Percentiles rank a stretch among this genome's conserved stretches.
phyloP scores from a whole-genome alignment of 495 filamentous ascomycete genomes.

The Penicillium coprophilum region DNA sequence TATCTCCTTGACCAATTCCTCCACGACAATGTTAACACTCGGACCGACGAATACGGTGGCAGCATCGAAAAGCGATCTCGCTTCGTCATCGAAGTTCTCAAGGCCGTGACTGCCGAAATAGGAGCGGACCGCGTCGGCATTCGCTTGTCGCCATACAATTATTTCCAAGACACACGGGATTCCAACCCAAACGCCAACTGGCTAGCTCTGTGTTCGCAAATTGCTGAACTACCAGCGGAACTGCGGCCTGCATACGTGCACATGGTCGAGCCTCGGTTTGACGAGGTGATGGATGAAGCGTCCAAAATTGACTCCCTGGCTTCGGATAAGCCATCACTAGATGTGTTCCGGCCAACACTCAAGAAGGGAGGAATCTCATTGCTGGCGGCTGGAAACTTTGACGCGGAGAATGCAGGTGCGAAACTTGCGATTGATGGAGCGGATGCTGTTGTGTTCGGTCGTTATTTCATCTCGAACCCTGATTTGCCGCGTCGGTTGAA shows the following conservation, averaged over 20 bases:
- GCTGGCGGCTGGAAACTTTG: constrained; percentile 36
- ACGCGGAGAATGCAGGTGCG: constrained; percentile 23
- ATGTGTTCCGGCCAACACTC: constrained; percentile 28
- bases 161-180: constrained; percentile 46
- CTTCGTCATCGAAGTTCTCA: constrained; percentile 47
- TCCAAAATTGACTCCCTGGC: constrained; percentile 39
- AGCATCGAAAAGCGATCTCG: constrained; percentile 50
- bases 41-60: constrained; percentile 54
- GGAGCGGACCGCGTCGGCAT: constrained; percentile 39
- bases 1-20: constrained; percentile 58
- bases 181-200: constrained; percentile 32
- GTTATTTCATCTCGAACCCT: constrained; percentile 66
- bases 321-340: constrained; percentile 28
- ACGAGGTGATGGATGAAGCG: constrained; percentile 47
- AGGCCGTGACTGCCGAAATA: constrained; percentile 25
- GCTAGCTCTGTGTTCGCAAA: constrained; percentile 26
- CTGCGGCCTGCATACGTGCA: constrained; percentile 40
- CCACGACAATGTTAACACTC: constrained; percentile 49
- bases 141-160: constrained; percentile 49
- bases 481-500: constrained; percentile 61
- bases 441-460: constrained; percentile 55
- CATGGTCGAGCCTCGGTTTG: constrained; percentile 45
- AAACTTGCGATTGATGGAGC: constrained; percentile 27
- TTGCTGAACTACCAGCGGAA: constrained; percentile 27
- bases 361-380: constrained; percentile 35